Percentiles rank a stretch among this genome's conserved stretches.
These are phyloP conservation scores for Eragrostis tef DNA, from an alignment of 202 grass and related monocot genomes.

Conservation along the genomic window DNA sequence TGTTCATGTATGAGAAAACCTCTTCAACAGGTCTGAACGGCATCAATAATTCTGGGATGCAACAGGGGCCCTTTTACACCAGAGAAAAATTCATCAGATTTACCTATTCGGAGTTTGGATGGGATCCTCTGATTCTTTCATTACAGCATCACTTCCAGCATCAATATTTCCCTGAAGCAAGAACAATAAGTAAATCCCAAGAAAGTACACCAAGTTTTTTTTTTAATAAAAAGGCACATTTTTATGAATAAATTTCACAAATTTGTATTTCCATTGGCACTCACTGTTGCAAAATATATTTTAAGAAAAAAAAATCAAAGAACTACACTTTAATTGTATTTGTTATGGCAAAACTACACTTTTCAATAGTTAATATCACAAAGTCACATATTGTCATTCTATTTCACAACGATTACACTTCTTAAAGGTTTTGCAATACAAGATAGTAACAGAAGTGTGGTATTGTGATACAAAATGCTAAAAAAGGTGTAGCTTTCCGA, in stretches of 20 bases:
- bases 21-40: slow-evolving; percentile 33
- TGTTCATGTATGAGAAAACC: slow-evolving; percentile 20
- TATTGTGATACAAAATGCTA: not conserved
- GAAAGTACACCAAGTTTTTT: not conserved
- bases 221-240: not conserved
- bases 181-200: not conserved
- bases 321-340: not conserved
- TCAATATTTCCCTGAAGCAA: slow-evolving; percentile 51
- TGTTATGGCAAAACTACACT: not conserved
- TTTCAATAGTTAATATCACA: not conserved
- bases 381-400: not conserved
- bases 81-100: slow-evolving; percentile 30
- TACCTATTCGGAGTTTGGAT: slow-evolving; percentile 52
- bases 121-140: slow-evolving; percentile 39
- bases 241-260: not conserved
- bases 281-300: not conserved
- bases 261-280: not conserved
- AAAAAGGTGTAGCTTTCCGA: not conserved
- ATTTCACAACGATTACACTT: not conserved
- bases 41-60: not conserved
- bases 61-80: not conserved
- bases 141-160: slow-evolving; percentile 38
- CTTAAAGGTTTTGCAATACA: too few relatives aligned
- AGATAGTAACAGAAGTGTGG: not conserved
- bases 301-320: not conserved